phyloP scores from a whole-genome alignment of 495 filamentous ascomycete species.

The Polyplosphaeria fusca region DNA sequence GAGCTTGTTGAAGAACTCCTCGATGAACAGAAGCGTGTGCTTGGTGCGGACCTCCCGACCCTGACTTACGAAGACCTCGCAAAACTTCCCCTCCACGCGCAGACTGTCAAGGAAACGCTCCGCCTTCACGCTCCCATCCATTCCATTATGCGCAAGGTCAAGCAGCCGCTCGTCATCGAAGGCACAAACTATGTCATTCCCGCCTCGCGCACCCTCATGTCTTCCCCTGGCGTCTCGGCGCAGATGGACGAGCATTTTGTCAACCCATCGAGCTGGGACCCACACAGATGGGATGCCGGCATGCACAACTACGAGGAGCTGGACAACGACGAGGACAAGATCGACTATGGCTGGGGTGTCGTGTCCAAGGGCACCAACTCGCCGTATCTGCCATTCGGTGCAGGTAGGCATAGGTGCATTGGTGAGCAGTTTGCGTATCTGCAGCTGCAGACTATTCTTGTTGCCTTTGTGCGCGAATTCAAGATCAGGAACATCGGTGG shows the following conservation, averaged over 20 bases:
- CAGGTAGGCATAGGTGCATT: slow-evolving; percentile 90
- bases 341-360: slow-evolving; percentile 93
- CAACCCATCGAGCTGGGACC: slow-evolving; percentile 77
- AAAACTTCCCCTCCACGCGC: slow-evolving; percentile 54
- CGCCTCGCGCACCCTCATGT: slow-evolving; percentile 68
- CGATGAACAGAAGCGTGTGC: slow-evolving; percentile 51
- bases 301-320: slow-evolving; percentile 45
- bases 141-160: slow-evolving; percentile 60
- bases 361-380: slow-evolving; percentile 81
- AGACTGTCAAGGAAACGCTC: slow-evolving; percentile 61
- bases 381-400: slow-evolving; percentile 93
- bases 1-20: slow-evolving; percentile 59
- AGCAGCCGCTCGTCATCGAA: slow-evolving; percentile 61
- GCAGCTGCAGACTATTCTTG: slow-evolving; percentile 80
- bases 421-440: slow-evolving; percentile 96
- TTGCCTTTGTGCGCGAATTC: slow-evolving; percentile 72
- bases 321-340: slow-evolving; percentile 67
- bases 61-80: slow-evolving; percentile 55
- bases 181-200: slow-evolving; percentile 79
- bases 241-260: slow-evolving; percentile 72
- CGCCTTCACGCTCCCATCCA: slow-evolving; percentile 65
- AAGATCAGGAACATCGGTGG: slow-evolving; percentile 70
- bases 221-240: slow-evolving; percentile 74
- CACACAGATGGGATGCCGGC: slow-evolving; percentile 72
- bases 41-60: slow-evolving; percentile 52